Base-by-base conservation (phyloP, 495 filamentous ascomycete genomes). In the Letharia lupina region DNA sequence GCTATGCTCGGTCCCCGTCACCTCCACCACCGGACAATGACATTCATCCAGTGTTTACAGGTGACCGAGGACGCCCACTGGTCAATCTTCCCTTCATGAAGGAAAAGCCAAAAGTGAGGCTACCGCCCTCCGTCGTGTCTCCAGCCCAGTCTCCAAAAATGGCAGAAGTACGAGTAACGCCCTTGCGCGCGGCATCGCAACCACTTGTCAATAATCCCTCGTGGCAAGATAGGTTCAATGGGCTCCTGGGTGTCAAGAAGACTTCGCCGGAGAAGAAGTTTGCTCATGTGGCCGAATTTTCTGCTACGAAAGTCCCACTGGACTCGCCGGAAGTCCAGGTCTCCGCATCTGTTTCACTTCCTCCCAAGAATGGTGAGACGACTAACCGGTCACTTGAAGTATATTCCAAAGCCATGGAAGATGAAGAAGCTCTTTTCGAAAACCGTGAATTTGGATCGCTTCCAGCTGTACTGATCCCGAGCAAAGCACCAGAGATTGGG, bases 401-500 rank as follows among this genome's bases (percentile, higher is more conserved):
- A 35, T 81, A 77, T 48, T 84, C 82, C 6, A 86, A 83, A 67
- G 83, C 84, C 35, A 87, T 88, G 70, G 87, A 86, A 41, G 89
- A 91, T 74, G 87, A 85, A 20, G 90, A 93, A 68, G 89, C 88
- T 65, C 88, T 91, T 68, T 91, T 93, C 64, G 90, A 91, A 66
- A 88, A 93, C 72, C 88, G 89, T 66, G 90, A 91, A 74, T 88
- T 87, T 73, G 90, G 89, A 7, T 91, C 89, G 52, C 74, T 89
- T 31, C 89, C 89, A 15, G 80, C 83, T 44, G 84, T 93, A 20
- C 84, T 81, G 60, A 78, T 92, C 5, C 89, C 90, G 16, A 78
- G 77, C 33, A 80, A 79, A 65, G 81, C 84, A 37, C 86, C 88
- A 11, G 79, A 83, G 35, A 72, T 73, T 45, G 80, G 78, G 40